phyloP scores from a whole-genome alignment of 352 stramenopile genomes.

The Pythium aquatile region DNA sequence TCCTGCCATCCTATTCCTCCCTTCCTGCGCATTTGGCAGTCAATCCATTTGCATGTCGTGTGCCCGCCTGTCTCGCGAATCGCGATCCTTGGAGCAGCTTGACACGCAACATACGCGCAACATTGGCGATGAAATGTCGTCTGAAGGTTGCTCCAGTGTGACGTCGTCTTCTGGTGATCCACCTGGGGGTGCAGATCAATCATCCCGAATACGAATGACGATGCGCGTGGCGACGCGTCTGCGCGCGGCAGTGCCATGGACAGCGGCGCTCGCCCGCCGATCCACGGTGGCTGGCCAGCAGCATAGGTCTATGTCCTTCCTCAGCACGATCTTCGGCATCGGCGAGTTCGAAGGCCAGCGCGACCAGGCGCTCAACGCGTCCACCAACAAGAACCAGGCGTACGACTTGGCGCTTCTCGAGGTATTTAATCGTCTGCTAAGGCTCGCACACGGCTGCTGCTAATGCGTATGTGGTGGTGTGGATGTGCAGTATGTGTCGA shows the following conservation, averaged over 20 bases:
- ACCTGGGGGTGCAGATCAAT: conserved; percentile 1
- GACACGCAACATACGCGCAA: conserved; percentile 10
- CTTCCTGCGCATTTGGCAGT: no score
- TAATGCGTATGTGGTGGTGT: background rate
- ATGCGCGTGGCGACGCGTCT: conserved; percentile 17
- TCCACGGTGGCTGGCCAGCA: background rate
- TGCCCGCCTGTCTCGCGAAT: background rate
- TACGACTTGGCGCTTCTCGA: conserved; percentile 72
- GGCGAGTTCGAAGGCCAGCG: conserved; percentile 74
- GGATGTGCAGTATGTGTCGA: conserved; percentile 57
- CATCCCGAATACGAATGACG: background rate
- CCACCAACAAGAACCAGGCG: conserved; percentile 66
- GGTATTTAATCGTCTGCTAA: conserved; percentile 23
- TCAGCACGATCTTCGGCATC: conserved; percentile 79
- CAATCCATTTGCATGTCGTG: background rate
- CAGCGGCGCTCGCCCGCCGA: conserved; percentile 3
- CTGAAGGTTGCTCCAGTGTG: conserved; percentile 17
- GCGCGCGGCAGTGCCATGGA: conserved; percentile 4
- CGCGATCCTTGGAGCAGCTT: background rate
- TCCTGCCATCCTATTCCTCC: background rate
- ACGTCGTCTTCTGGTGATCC: conserved; percentile 17
- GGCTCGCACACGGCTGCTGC: background rate
- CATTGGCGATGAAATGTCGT: conserved; percentile 10
- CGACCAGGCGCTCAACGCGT: conserved; percentile 50
- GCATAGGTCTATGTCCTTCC: conserved; percentile 55